Evolutionary conservation across 768 basidiomycete species (phyloP), one percentile per base, ranked within the genome.

Genomic region (Xanthoconium purpureum): DNA sequence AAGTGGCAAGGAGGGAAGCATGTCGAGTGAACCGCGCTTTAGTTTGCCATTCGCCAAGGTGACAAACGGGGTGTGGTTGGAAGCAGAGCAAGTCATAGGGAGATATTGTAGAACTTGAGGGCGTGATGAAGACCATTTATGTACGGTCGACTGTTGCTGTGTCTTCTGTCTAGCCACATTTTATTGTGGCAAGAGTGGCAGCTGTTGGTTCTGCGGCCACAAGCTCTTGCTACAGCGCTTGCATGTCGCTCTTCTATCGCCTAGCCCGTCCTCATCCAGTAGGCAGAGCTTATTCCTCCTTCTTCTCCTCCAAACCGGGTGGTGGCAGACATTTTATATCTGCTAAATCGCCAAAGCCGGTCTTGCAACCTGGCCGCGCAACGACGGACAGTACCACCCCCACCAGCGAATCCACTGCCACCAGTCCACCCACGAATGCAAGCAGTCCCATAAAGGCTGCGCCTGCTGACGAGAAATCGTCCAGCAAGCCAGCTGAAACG

Each of bases 241-340:
- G 28, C 43, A 85, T 87, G 82, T 80, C 82, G 62, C 71, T 81
- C 55, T 59, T 84, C 55, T 59, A 71, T 56, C 81, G 83, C 51
- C 66, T 85, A 49, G 69, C 84, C 45, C 80, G 74, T 49, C 74
- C 77, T 30, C 79, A 78, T 47, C 75, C 78, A 20, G 72, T 78
- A 15, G 74, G 80, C 47, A 80, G 89, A 66, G 70, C 82, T 11
- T 91, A 89, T 61, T 91, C 87, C 7, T 90, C 89, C 1, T 85
- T 87, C 62, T 91, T 89, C 74, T 89, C 87, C 13, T 87, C 85
- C 29, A 89, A 88, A 65, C 77, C 87, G 2, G 89, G 89, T 4
- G 89, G 89, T 18, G 80, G 79, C 20, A 80, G 89, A 32, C 88
- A 85, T 64, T 88, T 90, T 71, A 85, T 87, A 56, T 83, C 89